A percentile compares a stretch with the other conserved stretches of the same genome.
Conservation (phyloP, 192 early-diverging fungal genomes). For the Thamnidium elegans region DNA sequence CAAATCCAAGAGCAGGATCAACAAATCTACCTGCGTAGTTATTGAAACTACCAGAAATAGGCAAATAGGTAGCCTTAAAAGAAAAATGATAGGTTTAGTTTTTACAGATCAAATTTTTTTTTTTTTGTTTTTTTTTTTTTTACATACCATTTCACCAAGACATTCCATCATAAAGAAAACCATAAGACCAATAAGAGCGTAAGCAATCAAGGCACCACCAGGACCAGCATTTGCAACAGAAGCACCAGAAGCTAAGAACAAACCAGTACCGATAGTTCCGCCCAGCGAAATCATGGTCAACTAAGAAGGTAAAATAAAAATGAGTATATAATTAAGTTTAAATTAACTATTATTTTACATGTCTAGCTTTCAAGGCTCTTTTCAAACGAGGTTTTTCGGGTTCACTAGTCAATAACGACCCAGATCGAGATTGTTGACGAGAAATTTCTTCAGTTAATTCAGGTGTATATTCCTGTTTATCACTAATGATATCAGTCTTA, state of each 20-base stretch:
- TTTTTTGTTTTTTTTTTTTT: no score
- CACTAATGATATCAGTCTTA: no score
- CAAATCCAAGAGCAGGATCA: slow-evolving; percentile 77
- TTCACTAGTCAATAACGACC: no score
- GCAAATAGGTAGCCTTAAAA: slow-evolving; percentile 67
- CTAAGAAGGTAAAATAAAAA: slow-evolving; percentile 13
- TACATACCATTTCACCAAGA: slow-evolving; percentile 81
- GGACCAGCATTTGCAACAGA: slow-evolving; percentile 78
- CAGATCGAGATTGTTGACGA: no score
- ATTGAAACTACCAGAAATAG: slow-evolving; percentile 80
- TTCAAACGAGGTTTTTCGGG: slow-evolving; percentile 37
- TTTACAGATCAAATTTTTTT: neutral
- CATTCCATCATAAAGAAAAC: slow-evolving; percentile 73
- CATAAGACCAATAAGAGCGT: slow-evolving; percentile 65
- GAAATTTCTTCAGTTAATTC: no score
- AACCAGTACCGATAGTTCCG: slow-evolving; percentile 75
- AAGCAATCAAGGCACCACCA: slow-evolving; percentile 77
- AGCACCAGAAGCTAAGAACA: slow-evolving; percentile 78
- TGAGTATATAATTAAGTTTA: neutral
- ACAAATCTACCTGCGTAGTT: slow-evolving; percentile 76
- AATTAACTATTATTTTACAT: slow-evolving; percentile 42
- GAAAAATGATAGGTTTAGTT: neutral
- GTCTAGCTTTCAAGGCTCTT: slow-evolving; percentile 66
- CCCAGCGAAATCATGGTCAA: slow-evolving; percentile 64
- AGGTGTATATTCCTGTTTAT: no score